These are phyloP conservation scores for Globisporangium cystogenes DNA, from an alignment of 352 stramenopile genomes.

Conservation along the genomic window DNA sequence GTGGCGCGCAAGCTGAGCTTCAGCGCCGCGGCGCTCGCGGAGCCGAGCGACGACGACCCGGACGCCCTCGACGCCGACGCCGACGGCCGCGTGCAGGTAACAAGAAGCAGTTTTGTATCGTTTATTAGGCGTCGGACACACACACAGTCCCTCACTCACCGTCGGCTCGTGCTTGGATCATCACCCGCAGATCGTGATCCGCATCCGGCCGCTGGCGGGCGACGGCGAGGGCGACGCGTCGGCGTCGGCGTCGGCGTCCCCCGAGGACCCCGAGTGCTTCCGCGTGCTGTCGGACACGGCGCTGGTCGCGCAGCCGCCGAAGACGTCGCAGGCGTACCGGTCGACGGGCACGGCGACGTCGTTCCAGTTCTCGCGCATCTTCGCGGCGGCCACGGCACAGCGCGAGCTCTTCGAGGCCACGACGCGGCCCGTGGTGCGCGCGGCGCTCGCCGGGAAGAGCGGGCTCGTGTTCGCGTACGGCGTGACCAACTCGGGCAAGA, in stretches of 20 bases:
- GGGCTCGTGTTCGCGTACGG: constrained; percentile 97
- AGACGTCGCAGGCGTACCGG: constrained; percentile 69
- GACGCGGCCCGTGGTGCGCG: constrained; percentile 87
- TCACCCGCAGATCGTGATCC: constrained; percentile 75
- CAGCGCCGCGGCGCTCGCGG: constrained; percentile 20
- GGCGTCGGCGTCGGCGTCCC: constrained; percentile 1
- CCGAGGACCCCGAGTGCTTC: constrained; percentile 42
- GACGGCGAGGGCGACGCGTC: not conserved
- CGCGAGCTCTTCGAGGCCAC: constrained; percentile 89
- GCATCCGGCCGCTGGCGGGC: constrained; percentile 41
- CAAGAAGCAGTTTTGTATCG: not conserved
- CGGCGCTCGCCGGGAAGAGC: constrained; percentile 81
- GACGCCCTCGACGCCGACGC: not conserved
- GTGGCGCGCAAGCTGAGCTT: constrained; percentile 69
- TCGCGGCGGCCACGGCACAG: constrained; percentile 72
- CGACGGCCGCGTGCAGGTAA: constrained; percentile 1
- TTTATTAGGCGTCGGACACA: not conserved
- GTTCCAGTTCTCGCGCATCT: constrained; percentile 87
- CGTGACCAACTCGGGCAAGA: constrained; percentile 99
- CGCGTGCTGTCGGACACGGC: constrained; percentile 57
- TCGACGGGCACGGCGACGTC: constrained; percentile 69
- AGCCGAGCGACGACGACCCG: not conserved
- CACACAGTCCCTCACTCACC: no score
- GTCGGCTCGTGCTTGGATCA: no score
- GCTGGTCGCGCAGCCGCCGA: constrained; percentile 60